phyloP scores from a whole-genome alignment of 1,139 yeast genomes.

The Protomyces inundatus region DNA sequence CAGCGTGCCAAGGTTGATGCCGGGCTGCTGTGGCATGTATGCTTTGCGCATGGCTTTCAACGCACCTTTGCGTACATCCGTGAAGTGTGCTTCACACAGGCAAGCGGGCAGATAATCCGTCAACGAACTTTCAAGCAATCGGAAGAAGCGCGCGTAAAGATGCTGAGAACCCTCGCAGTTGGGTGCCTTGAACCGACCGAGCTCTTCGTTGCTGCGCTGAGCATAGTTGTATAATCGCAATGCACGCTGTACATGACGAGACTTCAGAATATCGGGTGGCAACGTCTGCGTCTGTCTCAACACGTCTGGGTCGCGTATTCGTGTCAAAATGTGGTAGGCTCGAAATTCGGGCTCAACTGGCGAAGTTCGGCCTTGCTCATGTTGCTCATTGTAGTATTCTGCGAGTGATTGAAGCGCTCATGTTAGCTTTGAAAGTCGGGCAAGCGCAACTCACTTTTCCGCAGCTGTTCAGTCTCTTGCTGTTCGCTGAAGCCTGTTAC shows the following conservation, averaged over 20 bases:
- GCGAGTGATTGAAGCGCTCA: conserved; percentile 74
- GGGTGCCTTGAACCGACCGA: conserved; percentile 53
- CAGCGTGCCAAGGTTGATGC: conserved; percentile 21
- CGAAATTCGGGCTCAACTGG: conserved; percentile 92
- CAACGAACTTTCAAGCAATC: conserved; percentile 45
- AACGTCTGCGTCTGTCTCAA: conserved; percentile 69
- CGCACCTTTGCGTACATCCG: conserved; percentile 72
- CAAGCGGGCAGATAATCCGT: conserved; percentile 73
- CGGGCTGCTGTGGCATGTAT: conserved; percentile 23
- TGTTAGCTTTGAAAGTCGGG: conserved; percentile 3
- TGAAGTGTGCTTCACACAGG: conserved; percentile 71
- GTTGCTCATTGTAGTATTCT: conserved; percentile 78
- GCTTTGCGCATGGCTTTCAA: conserved; percentile 50
- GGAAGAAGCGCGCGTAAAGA: conserved; percentile 62
- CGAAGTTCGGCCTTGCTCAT: conserved; percentile 61
- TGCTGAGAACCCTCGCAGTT: conserved; percentile 59
- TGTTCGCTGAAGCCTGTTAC: conserved; percentile 78
- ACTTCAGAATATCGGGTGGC: conserved; percentile 54
- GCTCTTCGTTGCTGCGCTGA: conserved; percentile 51
- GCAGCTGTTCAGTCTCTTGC: conserved; percentile 90
- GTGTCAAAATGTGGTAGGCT: conserved; percentile 77
- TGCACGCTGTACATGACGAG: conserved; percentile 64
- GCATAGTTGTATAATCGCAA: conserved; percentile 60
- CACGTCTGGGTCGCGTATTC: conserved; percentile 75
- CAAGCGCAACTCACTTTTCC: conserved; percentile 45